phyloP scores from a whole-genome alignment of 2,329 filamentous ascomycete species.

The Xylariaceae sp. region DNA sequence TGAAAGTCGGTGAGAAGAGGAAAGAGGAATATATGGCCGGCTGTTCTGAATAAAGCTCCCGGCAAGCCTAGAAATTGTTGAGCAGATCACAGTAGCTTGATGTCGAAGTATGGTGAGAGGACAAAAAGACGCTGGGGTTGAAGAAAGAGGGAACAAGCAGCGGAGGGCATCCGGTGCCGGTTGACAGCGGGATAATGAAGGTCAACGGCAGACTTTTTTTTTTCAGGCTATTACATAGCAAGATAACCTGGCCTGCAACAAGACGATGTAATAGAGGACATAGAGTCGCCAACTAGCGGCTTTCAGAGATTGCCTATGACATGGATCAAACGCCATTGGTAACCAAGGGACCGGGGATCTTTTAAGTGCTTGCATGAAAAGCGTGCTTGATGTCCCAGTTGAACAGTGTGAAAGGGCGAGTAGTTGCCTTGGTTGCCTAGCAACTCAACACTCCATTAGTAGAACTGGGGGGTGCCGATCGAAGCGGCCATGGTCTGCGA shows the following conservation, averaged over 20 bases:
- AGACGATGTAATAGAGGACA: conserved; percentile 15
- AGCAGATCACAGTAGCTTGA: conserved; percentile 30
- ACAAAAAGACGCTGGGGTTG: conserved; percentile 22
- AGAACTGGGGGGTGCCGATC: conserved; percentile 10
- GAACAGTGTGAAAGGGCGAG: conserved; percentile 26
- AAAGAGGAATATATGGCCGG: conserved; percentile 36
- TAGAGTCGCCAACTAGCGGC: conserved; percentile 8
- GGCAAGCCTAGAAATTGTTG: conserved; percentile 24
- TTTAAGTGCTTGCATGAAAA: conserved; percentile 36
- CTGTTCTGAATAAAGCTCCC: conserved; percentile 26
- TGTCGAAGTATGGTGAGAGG: conserved; percentile 26
- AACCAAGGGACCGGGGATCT: conserved; percentile 22
- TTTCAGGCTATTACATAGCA: conserved; percentile 2
- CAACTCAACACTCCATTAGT: conserved; percentile 24
- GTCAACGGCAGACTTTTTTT: conserved; percentile 20
- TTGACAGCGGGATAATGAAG: conserved; percentile 26
- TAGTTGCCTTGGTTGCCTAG: conserved; percentile 32
- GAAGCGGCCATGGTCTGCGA: conserved; percentile 21
- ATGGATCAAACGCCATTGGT: conserved; percentile 21
- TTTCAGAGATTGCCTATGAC: conserved; percentile 18
- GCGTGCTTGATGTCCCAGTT: conserved; percentile 21
- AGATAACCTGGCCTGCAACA: conserved; percentile 22
- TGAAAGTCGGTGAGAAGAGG: conserved; percentile 40
- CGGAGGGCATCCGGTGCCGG: conserved; percentile 20
- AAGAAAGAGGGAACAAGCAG: conserved; percentile 21